Evolutionary conservation across 805 yeast genomes (phyloP).

Genomic region (Jamesozyma piceae): DNA sequence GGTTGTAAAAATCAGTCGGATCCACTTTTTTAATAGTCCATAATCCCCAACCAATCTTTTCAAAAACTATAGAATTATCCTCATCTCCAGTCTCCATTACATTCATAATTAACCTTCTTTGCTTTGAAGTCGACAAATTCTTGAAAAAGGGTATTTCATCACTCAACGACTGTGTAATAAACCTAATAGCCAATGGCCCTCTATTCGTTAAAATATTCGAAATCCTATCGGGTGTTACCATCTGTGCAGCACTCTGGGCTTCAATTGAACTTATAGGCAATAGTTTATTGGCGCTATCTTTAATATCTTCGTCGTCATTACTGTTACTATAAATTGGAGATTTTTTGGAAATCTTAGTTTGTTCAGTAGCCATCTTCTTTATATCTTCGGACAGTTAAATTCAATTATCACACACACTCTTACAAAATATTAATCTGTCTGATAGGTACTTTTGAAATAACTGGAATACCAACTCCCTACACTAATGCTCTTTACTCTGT

Average conservation of each 20-base stretch:
- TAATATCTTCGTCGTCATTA: not conserved
- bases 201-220: constrained; percentile 25
- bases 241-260: constrained; percentile 5
- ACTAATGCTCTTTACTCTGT: too few relatives aligned
- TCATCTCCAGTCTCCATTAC: constrained; percentile 70
- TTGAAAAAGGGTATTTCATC: constrained; percentile 72
- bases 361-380: constrained; percentile 1
- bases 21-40: constrained; percentile 61
- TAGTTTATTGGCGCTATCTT: not conserved
- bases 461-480: too few relatives aligned
- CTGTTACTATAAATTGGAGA: not conserved
- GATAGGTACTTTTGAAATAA: too few relatives aligned
- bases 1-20: constrained; percentile 27
- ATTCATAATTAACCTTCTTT: constrained; percentile 80
- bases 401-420: too few relatives aligned
- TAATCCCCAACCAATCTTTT: constrained; percentile 96
- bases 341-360: not conserved
- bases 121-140: constrained; percentile 72
- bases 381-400: too few relatives aligned
- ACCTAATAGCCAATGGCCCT: constrained; percentile 87
- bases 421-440: too few relatives aligned
- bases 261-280: constrained; percentile 4
- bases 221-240: constrained; percentile 6
- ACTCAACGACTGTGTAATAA: constrained; percentile 71
- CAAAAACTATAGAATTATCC: constrained; percentile 52